A percentile compares a stretch with the other conserved stretches of the same genome.
Evolutionary conservation across 164 flowering plant genomes (phyloP).

Genomic region (Hamamelis virginiana): DNA sequence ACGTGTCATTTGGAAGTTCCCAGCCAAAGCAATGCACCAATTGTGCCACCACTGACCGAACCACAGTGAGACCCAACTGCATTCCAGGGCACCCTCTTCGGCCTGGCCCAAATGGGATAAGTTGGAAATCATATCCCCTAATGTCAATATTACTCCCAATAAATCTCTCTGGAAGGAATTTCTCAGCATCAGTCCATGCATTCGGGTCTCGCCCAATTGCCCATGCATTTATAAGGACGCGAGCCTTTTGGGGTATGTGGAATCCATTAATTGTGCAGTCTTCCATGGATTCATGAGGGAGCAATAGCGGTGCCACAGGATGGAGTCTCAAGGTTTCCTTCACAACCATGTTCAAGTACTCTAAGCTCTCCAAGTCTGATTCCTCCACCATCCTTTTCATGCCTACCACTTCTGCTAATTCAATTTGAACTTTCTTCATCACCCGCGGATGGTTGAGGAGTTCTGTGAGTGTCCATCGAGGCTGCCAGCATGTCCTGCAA

Average conservation of each 20-base stretch:
- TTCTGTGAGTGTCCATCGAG: conserved; percentile 19
- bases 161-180: conserved; percentile 25
- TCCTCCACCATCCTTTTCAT: too few relatives aligned
- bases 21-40: conserved; percentile 24
- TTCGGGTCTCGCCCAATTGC: too few relatives aligned
- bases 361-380: too few relatives aligned
- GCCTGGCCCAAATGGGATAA: conserved; percentile 24
- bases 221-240: too few relatives aligned
- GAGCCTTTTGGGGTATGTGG: too few relatives aligned
- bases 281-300: too few relatives aligned
- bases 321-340: too few relatives aligned
- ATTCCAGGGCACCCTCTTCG: conserved; percentile 25
- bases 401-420: too few relatives aligned
- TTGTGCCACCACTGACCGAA: conserved; percentile 13
- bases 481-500: conserved; percentile 18
- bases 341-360: too few relatives aligned
- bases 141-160: conserved; percentile 8
- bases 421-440: too few relatives aligned
- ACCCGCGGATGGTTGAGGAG: background rate
- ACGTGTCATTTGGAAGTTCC: conserved; percentile 13
- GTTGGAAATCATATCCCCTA: conserved; percentile 17
- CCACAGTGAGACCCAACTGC: conserved; percentile 14
- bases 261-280: too few relatives aligned
- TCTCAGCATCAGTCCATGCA: conserved; percentile 7
- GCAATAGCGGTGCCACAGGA: too few relatives aligned